Evolutionary conservation across 441 rosid species (phyloP), one percentile per base, ranked within the genome.

Genomic region (Cnidoscolus chayamansa): DNA sequence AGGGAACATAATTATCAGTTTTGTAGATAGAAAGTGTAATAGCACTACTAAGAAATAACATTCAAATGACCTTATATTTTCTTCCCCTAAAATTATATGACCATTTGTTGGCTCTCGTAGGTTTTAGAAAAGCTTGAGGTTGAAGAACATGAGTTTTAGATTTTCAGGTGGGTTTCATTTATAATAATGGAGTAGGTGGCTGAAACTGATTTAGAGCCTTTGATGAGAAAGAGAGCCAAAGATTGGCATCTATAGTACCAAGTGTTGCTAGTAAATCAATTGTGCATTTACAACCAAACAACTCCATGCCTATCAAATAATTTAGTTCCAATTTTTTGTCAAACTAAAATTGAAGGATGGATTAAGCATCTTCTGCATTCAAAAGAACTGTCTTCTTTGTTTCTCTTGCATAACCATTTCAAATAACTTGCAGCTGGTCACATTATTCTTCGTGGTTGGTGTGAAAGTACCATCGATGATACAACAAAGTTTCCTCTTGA

Each of bases 381-480:
- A 40, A 40, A 40, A 40, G 7, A 40, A 5, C 0, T 40, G 11
- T 50, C 11, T 37, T 5, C 37, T 35, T 49, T 16, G 13, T 16
- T 70, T 51, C 45, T 48, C 66, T 56, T 67, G 61, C 57, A 10
- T 63, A 50, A 71, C 45, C 68, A 25, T 70, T 71, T 68, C 31
- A 64, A 35, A 71, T 73, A 80, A 25, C 49, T 80, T 79, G 74
- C 89, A 95, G 99, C 96, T 71, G 99, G 99, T 78, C 99, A 95
- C 78, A 87, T 95, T 56, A 75, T 95, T 74, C 82, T 95, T 51
- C 90, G 98, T 67, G 97, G 99, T 74, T 91, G 99, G 99, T 84
- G 90, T 20, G 97, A 91, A 83, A 85, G 71, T 67, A 72, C 85
- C 77, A 70, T 75, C 54, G 81, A 72, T 65, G 92, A 87, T 25